Evolutionary conservation across 768 basidiomycete species (phyloP).

Genomic region (Butyriboletus loyo): DNA sequence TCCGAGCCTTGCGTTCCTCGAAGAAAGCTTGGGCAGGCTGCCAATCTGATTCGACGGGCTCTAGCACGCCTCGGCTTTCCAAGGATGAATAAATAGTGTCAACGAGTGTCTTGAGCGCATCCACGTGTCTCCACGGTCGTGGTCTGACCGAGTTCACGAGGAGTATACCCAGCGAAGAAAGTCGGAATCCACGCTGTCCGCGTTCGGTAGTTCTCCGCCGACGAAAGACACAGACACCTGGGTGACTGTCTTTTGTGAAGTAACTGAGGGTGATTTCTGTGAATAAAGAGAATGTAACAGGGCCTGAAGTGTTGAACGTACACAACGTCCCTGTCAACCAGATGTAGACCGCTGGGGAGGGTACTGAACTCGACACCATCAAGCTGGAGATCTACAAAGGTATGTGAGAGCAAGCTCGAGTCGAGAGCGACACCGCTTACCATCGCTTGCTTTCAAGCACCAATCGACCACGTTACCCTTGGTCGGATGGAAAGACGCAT

Average conservation of each 20-base stretch:
- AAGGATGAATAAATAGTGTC: conserved; percentile 50
- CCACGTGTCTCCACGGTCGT: conserved; percentile 73
- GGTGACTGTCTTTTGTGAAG: conserved; percentile 65
- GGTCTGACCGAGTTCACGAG: conserved; percentile 62
- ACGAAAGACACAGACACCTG: conserved; percentile 73
- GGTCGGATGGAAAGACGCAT: conserved; percentile 82
- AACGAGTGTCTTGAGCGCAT: conserved; percentile 59
- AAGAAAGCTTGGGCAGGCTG: conserved; percentile 62
- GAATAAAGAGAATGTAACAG: not conserved
- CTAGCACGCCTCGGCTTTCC: conserved; percentile 45
- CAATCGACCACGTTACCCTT: conserved; percentile 79
- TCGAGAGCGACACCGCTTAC: conserved; percentile 33
- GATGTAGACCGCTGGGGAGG: conserved; percentile 78
- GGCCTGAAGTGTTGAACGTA: conserved; percentile 36
- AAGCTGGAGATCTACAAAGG: conserved; percentile 53
- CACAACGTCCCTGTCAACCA: conserved; percentile 78
- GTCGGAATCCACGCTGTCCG: conserved; percentile 76
- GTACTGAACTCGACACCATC: conserved; percentile 77
- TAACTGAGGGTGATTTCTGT: conserved; percentile 44
- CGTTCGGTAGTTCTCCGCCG: conserved; percentile 64
- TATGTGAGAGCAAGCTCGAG: not conserved
- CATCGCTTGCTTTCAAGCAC: conserved; percentile 68
- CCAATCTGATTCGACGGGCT: conserved; percentile 58
- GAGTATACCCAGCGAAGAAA: conserved; percentile 74
- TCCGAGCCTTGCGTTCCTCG: conserved; percentile 53